Conservation (phyloP, 1,284 basidiomycete species). For the Paramarasmius palmivorus region DNA sequence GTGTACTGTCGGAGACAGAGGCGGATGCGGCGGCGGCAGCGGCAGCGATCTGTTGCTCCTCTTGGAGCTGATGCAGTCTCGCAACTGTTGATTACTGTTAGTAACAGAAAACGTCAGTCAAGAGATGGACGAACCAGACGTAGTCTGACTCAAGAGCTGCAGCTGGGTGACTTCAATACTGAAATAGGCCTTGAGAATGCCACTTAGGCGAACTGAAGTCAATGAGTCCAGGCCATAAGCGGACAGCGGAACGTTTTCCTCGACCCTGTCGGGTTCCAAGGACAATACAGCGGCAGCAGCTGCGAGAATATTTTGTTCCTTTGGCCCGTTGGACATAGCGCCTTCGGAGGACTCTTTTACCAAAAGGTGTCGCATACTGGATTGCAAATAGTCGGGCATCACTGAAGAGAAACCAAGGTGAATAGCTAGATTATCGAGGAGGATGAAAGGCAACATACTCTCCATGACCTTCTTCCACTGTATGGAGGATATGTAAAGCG, state of each 20-base stretch:
- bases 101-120: too few species aligned
- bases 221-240: conserved; percentile 3
- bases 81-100: not conserved
- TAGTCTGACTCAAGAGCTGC: conserved; percentile 2
- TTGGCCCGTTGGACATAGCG: not conserved
- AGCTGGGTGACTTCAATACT: conserved; percentile 5
- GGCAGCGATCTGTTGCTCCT: not conserved
- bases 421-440: too few species aligned
- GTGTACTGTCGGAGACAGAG: not conserved
- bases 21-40: not conserved
- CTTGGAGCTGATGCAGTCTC: conserved; percentile 1
- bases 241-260: conserved; percentile 5
- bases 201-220: conserved; percentile 5
- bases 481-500: too few species aligned
- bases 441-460: not conserved
- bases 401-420: too few species aligned
- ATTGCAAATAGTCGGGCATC: not conserved
- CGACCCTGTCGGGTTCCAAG: not conserved
- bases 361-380: conserved; percentile 1
- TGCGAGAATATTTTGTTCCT: conserved; percentile 1
- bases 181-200: conserved; percentile 4
- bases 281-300: not conserved
- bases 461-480: too few species aligned
- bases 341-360: not conserved
- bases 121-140: not conserved